These are phyloP conservation scores for Geosmithia putterillii DNA, from an alignment of 2,329 filamentous ascomycete species.

Conservation along the genomic window DNA sequence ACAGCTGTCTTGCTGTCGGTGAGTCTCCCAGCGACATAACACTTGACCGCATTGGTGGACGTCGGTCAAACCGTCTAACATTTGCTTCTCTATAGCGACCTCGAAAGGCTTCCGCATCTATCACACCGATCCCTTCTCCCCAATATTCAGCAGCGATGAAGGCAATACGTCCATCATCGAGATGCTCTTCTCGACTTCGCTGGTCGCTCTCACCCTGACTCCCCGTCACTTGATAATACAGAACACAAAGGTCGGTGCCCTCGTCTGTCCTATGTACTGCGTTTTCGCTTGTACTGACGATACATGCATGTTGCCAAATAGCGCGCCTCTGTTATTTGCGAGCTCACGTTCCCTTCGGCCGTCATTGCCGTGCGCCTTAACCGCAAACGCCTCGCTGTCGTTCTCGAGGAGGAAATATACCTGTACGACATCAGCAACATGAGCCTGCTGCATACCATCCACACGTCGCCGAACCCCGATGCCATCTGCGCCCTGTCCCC, in stretches of 20 bases:
- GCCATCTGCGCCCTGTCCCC: slow-evolving; percentile 89
- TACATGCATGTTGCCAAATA: slow-evolving; percentile 17
- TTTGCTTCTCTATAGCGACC: slow-evolving; percentile 49
- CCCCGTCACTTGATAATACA: slow-evolving; percentile 89
- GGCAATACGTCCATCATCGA: slow-evolving; percentile 93
- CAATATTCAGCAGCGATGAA: slow-evolving; percentile 89
- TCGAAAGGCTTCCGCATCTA: slow-evolving; percentile 93
- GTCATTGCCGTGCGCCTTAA: slow-evolving; percentile 91
- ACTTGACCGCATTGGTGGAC: neutral
- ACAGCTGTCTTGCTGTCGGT: slow-evolving; percentile 94
- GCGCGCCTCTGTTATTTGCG: slow-evolving; percentile 79
- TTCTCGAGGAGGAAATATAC: slow-evolving; percentile 93
- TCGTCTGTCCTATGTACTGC: neutral
- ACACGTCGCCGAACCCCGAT: slow-evolving; percentile 84
- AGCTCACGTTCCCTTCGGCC: slow-evolving; percentile 95
- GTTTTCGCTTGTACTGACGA: slow-evolving; percentile 1
- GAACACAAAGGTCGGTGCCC: slow-evolving; percentile 71
- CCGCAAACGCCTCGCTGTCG: slow-evolving; percentile 82
- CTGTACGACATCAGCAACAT: slow-evolving; percentile 99
- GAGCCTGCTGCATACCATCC: slow-evolving; percentile 84
- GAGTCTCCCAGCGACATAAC: slow-evolving; percentile 21
- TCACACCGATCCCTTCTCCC: slow-evolving; percentile 89
- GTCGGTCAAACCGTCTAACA: neutral
- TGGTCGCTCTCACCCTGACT: slow-evolving; percentile 86
- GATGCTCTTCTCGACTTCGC: slow-evolving; percentile 96